Conservation (phyloP, 352 stramenopile genomes). For the Pythium phragmiticola region DNA sequence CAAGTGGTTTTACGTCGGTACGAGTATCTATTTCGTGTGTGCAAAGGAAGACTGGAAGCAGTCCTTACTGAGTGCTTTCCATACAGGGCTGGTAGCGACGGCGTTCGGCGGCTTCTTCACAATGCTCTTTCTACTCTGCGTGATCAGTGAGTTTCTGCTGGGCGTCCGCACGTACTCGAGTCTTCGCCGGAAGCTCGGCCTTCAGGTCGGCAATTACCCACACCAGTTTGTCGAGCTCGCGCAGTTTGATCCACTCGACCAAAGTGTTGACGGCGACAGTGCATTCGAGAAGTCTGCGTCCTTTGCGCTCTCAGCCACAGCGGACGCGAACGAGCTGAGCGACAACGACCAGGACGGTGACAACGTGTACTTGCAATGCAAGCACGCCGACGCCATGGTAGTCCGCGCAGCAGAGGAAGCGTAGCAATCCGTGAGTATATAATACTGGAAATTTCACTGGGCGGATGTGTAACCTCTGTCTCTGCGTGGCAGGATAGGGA, state of each 20-base stretch:
- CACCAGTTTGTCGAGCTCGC: conserved; percentile 20
- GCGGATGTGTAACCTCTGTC: too few relatives aligned
- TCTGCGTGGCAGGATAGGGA: too few relatives aligned
- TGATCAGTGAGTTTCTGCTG: conserved; percentile 19
- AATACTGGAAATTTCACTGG: too few relatives aligned
- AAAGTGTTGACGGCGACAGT: background rate
- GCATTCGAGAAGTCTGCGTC: background rate
- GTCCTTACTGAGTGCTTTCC: background rate
- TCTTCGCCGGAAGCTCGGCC: conserved; percentile 2
- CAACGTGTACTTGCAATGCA: background rate
- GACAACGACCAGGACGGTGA: conserved; percentile 5
- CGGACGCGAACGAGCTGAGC: conserved; percentile 10
- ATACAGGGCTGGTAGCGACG: conserved; percentile 10
- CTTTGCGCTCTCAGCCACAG: conserved; percentile 15
- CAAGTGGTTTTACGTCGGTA: conserved; percentile 24
- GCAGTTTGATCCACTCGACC: conserved; percentile 10
- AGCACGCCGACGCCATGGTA: conserved; percentile 2
- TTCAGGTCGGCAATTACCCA: background rate
- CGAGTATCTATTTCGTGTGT: background rate
- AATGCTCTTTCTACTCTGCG: conserved; percentile 20
- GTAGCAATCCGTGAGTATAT: background rate
- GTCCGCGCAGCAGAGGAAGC: background rate
- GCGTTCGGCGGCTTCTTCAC: conserved; percentile 20
- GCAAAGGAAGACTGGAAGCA: background rate
- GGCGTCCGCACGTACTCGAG: conserved; percentile 8